A percentile compares a stretch with the other conserved stretches of the same genome.
These are phyloP conservation scores for Dipodascus albidus DNA, from an alignment of 805 yeast genomes.

Conservation along the genomic window DNA sequence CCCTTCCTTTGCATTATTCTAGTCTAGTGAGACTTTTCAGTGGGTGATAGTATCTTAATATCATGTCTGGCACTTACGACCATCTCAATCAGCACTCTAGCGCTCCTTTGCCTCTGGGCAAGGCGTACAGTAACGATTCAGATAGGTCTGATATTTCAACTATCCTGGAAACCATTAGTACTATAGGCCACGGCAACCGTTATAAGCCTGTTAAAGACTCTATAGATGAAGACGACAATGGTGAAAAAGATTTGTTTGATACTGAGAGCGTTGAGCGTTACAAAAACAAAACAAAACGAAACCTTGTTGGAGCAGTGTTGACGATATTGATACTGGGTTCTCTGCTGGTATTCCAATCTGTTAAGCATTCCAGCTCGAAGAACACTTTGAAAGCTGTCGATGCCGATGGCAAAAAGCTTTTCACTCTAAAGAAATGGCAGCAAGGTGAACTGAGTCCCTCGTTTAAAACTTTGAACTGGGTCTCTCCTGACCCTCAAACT, in stretches of 20 bases:
- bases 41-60: neutral
- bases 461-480: neutral
- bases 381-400: neutral
- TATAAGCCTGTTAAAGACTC: neutral
- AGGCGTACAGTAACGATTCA: neutral
- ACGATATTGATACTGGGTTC: neutral
- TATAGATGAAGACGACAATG: neutral
- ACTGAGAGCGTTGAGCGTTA: neutral
- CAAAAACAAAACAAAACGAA: neutral
- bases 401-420: neutral
- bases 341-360: neutral
- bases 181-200: neutral
- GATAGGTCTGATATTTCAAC: conserved; percentile 1
- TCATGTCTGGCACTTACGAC: neutral
- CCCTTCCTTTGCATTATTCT: neutral
- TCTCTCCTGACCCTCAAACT: neutral
- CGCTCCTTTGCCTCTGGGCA: neutral
- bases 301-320: neutral
- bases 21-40: neutral
- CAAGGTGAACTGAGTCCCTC: neutral
- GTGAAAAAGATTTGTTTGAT: neutral
- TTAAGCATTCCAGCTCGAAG: neutral
- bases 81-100: neutral
- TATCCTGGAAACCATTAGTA: neutral
- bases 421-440: neutral